phyloP scores from a whole-genome alignment of 208 protist genomes.

The Leishmania martiniquensis region DNA sequence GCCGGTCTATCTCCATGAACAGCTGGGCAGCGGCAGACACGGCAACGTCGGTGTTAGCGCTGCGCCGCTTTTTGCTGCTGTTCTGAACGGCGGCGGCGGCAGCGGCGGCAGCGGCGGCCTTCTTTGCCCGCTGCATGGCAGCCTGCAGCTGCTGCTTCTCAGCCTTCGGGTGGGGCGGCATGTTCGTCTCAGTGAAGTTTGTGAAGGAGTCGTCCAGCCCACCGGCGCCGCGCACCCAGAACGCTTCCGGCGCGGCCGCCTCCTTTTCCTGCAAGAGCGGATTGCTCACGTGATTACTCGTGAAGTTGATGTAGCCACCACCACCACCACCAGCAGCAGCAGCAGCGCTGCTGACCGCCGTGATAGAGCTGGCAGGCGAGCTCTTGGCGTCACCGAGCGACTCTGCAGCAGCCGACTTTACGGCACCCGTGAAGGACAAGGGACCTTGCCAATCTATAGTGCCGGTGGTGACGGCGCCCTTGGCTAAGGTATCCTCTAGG shows the following conservation, averaged over 20 bases:
- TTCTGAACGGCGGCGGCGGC: constrained; percentile 19
- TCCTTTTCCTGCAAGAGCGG: constrained; percentile 37
- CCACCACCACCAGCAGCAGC: not conserved
- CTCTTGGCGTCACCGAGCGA: not conserved
- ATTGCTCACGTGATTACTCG: constrained; percentile 46
- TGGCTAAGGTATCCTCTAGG: constrained; percentile 2
- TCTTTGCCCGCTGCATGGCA: constrained; percentile 38
- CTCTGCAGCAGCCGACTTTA: not conserved
- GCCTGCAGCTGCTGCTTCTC: constrained; percentile 55
- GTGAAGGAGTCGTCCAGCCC: constrained; percentile 48
- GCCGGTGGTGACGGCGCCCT: not conserved
- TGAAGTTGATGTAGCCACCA: constrained; percentile 25
- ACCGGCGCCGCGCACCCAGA: constrained; percentile 64
- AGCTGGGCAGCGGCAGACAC: constrained; percentile 12
- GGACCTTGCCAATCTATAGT: not conserved
- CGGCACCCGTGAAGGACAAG: not conserved
- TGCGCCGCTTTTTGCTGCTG: constrained; percentile 20
- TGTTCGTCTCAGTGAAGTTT: constrained; percentile 38
- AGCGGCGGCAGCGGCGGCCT: constrained; percentile 21
- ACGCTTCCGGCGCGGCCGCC: constrained; percentile 38
- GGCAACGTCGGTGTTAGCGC: constrained; percentile 5
- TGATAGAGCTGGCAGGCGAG: constrained; percentile 3
- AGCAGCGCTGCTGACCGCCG: not conserved
- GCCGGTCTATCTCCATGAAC: constrained; percentile 37
- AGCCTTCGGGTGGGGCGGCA: constrained; percentile 33